phyloP scores from a whole-genome alignment of 768 basidiomycete genomes.

The Neoboletus brunneissimus region DNA sequence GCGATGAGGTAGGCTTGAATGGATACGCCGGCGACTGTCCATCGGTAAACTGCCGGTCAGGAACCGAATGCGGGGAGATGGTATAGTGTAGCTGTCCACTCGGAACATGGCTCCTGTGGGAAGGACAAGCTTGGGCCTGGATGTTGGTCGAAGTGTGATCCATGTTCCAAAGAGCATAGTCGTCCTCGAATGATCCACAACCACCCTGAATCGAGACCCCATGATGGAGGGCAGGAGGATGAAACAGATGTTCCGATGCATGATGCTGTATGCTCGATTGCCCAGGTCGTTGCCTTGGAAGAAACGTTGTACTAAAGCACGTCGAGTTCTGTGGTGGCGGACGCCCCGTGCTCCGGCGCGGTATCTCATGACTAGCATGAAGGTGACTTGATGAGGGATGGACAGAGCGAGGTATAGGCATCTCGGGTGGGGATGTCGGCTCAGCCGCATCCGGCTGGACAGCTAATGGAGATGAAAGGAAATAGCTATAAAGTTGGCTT shows the following conservation, averaged over 20 bases:
- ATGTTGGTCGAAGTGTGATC: not conserved
- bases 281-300: not conserved
- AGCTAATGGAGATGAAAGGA: slow-evolving; percentile 10
- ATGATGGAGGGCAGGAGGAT: not conserved
- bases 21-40: slow-evolving; percentile 1
- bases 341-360: not conserved
- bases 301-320: not conserved
- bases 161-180: not conserved
- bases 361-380: not conserved
- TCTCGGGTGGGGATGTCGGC: not conserved
- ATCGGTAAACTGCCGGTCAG: slow-evolving; percentile 8
- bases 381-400: not conserved
- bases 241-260: not conserved
- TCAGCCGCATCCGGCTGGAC: slow-evolving; percentile 2
- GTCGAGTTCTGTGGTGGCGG: slow-evolving; percentile 1
- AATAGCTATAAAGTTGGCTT: slow-evolving; percentile 4
- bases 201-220: not conserved
- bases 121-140: not conserved
- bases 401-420: not conserved
- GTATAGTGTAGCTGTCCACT: slow-evolving; percentile 2
- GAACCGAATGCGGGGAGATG: not conserved
- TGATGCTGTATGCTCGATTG: not conserved
- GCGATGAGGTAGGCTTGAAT: not conserved
- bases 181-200: not conserved
- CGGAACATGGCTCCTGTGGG: not conserved